phyloP scores from a whole-genome alignment of 129 eudicot genomes.

The Tagetes patula region DNA sequence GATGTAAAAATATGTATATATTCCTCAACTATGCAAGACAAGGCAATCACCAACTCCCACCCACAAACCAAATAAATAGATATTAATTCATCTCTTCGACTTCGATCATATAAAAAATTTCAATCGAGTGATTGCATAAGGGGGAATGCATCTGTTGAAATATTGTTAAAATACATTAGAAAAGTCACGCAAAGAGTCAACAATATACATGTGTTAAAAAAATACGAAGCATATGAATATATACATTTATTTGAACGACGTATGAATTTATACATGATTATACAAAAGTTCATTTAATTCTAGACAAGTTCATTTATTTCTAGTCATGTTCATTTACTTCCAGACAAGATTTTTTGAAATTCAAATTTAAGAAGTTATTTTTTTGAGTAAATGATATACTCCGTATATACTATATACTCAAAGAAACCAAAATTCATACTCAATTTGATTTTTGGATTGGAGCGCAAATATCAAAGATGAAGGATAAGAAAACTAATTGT shows the following conservation, averaged over 20 bases:
- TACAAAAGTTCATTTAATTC: not conserved
- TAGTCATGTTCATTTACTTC: constrained; percentile 15
- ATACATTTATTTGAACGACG: no score
- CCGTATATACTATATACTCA: no score
- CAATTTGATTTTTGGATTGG: no score
- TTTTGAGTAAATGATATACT: no score
- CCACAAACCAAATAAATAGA: not conserved
- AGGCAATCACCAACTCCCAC: constrained; percentile 10
- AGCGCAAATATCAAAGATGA: no score
- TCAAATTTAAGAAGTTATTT: not conserved
- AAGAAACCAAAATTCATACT: no score
- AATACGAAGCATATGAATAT: no score
- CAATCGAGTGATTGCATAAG: constrained; percentile 4
- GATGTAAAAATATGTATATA: not conserved
- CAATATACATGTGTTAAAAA: no score
- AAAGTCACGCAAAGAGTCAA: not conserved
- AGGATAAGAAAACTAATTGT: no score
- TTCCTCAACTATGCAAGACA: constrained; percentile 16
- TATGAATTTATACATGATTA: no score
- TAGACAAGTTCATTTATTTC: constrained; percentile 18
- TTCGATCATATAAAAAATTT: not conserved
- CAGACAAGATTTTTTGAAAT: not conserved
- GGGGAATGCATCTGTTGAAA: constrained; percentile 7
- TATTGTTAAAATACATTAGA: not conserved
- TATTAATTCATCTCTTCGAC: not conserved